Base-by-base conservation (phyloP, 2,329 filamentous ascomycete species). In the Alternaria sp. region DNA sequence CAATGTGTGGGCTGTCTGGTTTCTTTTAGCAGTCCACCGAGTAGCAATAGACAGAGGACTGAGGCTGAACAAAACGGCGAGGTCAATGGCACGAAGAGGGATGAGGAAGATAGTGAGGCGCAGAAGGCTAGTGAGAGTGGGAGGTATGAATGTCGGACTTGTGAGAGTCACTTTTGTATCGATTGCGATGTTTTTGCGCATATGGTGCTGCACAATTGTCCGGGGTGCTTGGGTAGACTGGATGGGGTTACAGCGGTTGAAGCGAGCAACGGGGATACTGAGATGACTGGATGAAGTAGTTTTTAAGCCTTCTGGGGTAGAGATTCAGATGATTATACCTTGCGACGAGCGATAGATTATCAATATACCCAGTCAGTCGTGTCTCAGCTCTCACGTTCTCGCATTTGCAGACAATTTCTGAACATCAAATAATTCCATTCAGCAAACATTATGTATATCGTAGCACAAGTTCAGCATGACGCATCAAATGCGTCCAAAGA, bases 151-250 rank as follows among this genome's bases (percentile, higher is more conserved):
- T 99, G 96, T 78, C 88, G 91, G 70, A 89, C 90, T n/a, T 99
- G 96, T 80, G 82, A 86, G 4, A 90, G 92, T 63, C 95, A 98
- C 81, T 99, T 98, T 78, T 99, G 96, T 83, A 96, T 99, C 68
- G 96, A 99, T 79, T 99, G 96, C 79, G 96, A 99, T 79, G 89
- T 97, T 23, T 97, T 96, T 81, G 91, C 93, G 23, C 96, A 99
- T 78, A 93, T 97, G 81, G 89, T 96, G 12, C 87, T 97, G 55
- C 95, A 99, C 78, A 98, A 98, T 80, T 99, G 96, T 75, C 94
- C 96, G 0, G 95, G 95, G 0, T 99, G 96, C 79, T 90, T 90
- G 72, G 83, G 83, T 53, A 62, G 69, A 32, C 47, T 74, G 45
- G 75, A 75, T 54, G 60, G 61, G 6, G 67, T 47, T 15, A 57